Percentiles rank a stretch among this genome's conserved stretches.
Conservation (phyloP, 257 asterid genomes). For the Forsythia viridissima region DNA sequence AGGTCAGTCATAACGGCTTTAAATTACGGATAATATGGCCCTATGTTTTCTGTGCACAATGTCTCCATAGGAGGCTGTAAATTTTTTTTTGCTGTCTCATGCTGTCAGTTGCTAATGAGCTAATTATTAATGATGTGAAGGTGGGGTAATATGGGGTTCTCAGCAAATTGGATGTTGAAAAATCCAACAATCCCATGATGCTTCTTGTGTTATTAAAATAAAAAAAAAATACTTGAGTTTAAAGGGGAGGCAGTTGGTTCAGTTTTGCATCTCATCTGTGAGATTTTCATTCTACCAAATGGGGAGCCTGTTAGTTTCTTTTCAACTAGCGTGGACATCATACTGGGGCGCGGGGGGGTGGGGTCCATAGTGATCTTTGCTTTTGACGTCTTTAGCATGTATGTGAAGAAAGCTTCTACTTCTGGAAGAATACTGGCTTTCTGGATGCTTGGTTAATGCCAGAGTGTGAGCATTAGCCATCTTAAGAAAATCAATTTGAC, state of each 20-base stretch:
- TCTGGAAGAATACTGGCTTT: not conserved
- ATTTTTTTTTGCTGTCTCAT: not conserved
- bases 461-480: not conserved
- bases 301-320: not conserved
- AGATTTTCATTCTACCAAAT: not conserved
- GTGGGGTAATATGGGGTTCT: not conserved
- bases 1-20: conserved; percentile 58
- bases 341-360: not conserved
- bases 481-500: not conserved
- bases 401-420: not conserved
- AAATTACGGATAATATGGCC: not conserved
- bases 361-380: not conserved
- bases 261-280: not conserved
- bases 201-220: not conserved
- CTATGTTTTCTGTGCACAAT: not conserved
- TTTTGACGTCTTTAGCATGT: not conserved
- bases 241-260: not conserved
- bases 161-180: not conserved
- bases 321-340: not conserved
- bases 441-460: not conserved
- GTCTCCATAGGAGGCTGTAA: not conserved
- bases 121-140: not conserved
- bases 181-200: not conserved
- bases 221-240: not conserved
- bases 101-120: not conserved